Conservation (phyloP, 192 early-diverging fungal genomes). For the Piromyces finnis region DNA sequence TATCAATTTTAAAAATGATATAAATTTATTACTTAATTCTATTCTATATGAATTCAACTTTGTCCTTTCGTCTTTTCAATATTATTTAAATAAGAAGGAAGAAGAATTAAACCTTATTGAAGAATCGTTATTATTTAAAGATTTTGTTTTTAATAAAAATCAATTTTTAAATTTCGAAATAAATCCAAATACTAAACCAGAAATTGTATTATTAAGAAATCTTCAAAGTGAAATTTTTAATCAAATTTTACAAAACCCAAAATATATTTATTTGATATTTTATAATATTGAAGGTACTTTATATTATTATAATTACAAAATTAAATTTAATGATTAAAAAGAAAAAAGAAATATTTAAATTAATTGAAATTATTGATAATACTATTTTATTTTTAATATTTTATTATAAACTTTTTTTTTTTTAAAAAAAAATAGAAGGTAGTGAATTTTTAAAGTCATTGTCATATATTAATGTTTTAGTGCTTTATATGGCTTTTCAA, state of each 20-base stretch:
- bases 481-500: neutral
- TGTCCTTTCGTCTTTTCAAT: neutral
- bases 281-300: neutral
- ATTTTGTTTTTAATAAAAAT: neutral
- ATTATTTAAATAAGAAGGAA: neutral
- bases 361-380: too few relatives aligned
- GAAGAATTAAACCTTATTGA: neutral
- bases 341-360: too few relatives aligned
- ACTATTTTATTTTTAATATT: too few relatives aligned
- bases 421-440: neutral
- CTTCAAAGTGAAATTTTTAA: neutral
- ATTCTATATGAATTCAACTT: neutral
- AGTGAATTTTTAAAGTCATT: neutral
- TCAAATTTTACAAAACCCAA: neutral
- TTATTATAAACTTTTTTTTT: too few relatives aligned
- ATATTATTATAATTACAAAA: too few relatives aligned
- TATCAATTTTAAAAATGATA: too few relatives aligned
- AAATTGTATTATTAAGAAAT: neutral
- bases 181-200: neutral
- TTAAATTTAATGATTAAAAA: too few relatives aligned
- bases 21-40: neutral
- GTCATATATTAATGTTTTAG: neutral
- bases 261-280: neutral
- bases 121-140: neutral
- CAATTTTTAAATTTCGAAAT: neutral